Base-by-base conservation (phyloP, 192 early-diverging fungal genomes). In the Backusella parvicylindrica region DNA sequence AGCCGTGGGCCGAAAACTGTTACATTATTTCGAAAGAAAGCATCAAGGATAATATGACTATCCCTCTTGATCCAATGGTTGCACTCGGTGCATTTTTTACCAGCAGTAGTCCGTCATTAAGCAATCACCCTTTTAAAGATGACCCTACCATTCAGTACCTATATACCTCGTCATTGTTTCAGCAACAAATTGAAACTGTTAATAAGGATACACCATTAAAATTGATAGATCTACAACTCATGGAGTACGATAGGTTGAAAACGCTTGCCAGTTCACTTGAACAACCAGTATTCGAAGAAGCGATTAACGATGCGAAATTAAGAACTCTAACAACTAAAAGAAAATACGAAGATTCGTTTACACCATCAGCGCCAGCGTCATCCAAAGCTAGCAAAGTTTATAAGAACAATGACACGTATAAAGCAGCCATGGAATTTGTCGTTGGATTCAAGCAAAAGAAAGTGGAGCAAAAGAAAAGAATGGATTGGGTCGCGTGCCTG, bases 351-450 rank as follows among this genome's bases (percentile, higher is more conserved):
- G 60, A 64, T 0, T 7, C 21, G 31, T 64, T 64, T 64, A 31
- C 36, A 37, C 36, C 36, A 37, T 7, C 36, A 37, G 3, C 36
- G 7, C 2, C 36, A 7, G 2, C 36, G 7, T 37, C 36, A 2
- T 5, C 36, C 2, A 7, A 2, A 2, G 7, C 36, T 37, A 37
- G 3, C 36, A 37, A 37, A 37, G 36, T 37, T 37, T 2, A 37
- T 37, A 37, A 37, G 7, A 37, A 37, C 36, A 37, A 37, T 37
- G 7, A 37, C 36, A 37, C 16, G 31, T 65, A 35, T 64, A 15
- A 65, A 65, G 32, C 2, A 65, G 64, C 64, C 64, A 65, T 65
- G 36, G 13, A 65, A 65, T 65, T 65, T 65, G 64, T 65, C 64
- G 64, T 12, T 35, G 64, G 35, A 65, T 65, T 65, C 35, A 65